These are phyloP conservation scores for Crithidia bombi DNA, from an alignment of 208 protist species.

Conservation along the genomic window DNA sequence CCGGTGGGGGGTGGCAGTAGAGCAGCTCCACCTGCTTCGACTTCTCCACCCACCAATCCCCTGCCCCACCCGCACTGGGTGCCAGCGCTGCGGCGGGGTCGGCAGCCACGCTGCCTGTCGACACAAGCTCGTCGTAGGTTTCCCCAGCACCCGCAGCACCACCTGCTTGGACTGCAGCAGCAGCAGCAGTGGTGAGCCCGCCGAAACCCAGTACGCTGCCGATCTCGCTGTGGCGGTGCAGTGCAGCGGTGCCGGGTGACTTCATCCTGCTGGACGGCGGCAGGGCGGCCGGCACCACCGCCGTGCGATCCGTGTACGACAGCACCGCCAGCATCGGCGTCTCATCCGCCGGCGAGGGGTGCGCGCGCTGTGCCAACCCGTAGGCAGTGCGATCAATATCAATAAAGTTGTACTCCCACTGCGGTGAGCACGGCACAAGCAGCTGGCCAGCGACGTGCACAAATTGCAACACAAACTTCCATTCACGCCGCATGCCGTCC, in stretches of 20 bases:
- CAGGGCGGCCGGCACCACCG: conserved; percentile 31
- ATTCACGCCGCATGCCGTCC: conserved; percentile 88
- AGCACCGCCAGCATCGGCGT: conserved; percentile 45
- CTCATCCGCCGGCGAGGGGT: not conserved
- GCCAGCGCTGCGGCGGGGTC: conserved; percentile 3
- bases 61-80: conserved; percentile 4
- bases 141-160: not conserved
- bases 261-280: not conserved
- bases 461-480: conserved; percentile 85
- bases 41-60: conserved; percentile 74
- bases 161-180: no score
- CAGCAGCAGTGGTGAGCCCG: conserved; percentile 2
- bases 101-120: not conserved
- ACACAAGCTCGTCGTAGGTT: not conserved
- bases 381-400: conserved; percentile 57
- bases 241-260: conserved; percentile 2
- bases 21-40: conserved; percentile 72
- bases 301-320: conserved; percentile 66
- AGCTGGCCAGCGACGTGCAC: conserved; percentile 70
- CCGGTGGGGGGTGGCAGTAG: conserved; percentile 77
- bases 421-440: conserved; percentile 66
- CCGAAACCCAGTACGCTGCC: not conserved
- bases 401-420: conserved; percentile 87
- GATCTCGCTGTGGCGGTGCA: conserved; percentile 3
- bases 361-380: conserved; percentile 21